Conservation (phyloP, 139 green algal genomes). For the Picochlorum costavermella region DNA sequence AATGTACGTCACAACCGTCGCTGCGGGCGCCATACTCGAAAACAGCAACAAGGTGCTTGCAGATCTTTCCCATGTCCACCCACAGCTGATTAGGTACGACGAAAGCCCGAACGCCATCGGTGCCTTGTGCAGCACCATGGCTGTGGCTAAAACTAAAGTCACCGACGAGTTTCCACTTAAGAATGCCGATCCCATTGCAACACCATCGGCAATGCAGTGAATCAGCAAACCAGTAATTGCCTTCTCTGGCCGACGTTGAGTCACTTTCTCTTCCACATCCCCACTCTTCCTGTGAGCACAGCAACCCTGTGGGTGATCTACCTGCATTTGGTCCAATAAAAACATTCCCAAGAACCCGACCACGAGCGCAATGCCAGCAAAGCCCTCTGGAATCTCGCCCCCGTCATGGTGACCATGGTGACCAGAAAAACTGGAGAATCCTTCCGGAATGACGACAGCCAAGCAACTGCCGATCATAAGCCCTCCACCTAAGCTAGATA, state of each 20-base stretch:
- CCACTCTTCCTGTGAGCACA: conserved; percentile 15
- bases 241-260: background rate
- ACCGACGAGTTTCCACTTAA: conserved; percentile 29
- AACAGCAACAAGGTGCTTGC: conserved; percentile 14
- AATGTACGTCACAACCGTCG: conserved; percentile 32
- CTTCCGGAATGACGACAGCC: conserved; percentile 42
- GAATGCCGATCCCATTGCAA: conserved; percentile 49
- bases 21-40: conserved; percentile 23
- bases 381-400: conserved; percentile 7
- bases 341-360: conserved; percentile 43
- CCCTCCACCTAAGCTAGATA: conserved; percentile 33
- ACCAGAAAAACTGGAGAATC: conserved; percentile 26
- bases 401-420: conserved; percentile 11
- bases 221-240: conserved; percentile 40
- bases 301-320: conserved; percentile 1
- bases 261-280: background rate
- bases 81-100: conserved; percentile 37
- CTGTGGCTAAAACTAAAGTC: conserved; percentile 26
- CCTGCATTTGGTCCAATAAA: conserved; percentile 35
- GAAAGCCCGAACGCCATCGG: conserved; percentile 51
- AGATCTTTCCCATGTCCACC: conserved; percentile 27
- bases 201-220: conserved; percentile 46
- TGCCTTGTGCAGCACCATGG: conserved; percentile 45
- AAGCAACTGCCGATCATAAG: conserved; percentile 38
- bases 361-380: conserved; percentile 32